Evolutionary conservation across 2,329 filamentous ascomycete genomes (phyloP), one percentile per base, ranked within the genome.

Genomic region (Corinectria fuckeliana): DNA sequence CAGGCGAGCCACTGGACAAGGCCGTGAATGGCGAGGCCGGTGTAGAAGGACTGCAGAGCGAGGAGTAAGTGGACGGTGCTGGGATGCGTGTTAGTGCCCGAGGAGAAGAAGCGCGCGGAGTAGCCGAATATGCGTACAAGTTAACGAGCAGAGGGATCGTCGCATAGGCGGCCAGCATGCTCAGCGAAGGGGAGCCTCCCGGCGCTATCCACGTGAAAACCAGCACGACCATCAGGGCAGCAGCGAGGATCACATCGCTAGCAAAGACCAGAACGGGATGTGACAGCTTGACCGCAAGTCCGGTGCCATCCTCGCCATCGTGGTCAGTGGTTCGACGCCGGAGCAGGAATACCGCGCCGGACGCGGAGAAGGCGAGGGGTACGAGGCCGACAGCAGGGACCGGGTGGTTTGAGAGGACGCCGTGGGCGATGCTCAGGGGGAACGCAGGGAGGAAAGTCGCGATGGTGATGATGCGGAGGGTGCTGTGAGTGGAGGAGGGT

Each of bases 111-210:
- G 25, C 11, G 14, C 7, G 18, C 9, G 4, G 13, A 23, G 5
- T 41, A 18, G 13, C 5, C 1, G 9, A 11, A 10, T 25, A 9
- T 36, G 65, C 75, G 62, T 69, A 80, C 78, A 79, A 78, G 63
- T 75, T 79, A 30, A 75, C 56, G 25, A 80, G 63, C 41, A 80
- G 69, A 34, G 78, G 78, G 16, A 80, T 72, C 3, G 78, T 80
- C 10, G 74, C 73, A 62, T 80, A 80, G 11, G 78, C 74, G 34
- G 76, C 77, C 28, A 80, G 70, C 77, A 79, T 78, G 38, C 71
- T 74, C 48, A 78, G 60, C 51, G 73, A 69, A 3, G 73, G 66
- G 25, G 69, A 68, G 10, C 57, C 48, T 6, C 66, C 60, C 14
- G 67, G 67, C 30, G 63, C 61, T 36, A 74, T 73, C 77, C 77